phyloP scores from a whole-genome alignment of 2,329 filamentous ascomycete species.

The Neofusicoccum parvum region DNA sequence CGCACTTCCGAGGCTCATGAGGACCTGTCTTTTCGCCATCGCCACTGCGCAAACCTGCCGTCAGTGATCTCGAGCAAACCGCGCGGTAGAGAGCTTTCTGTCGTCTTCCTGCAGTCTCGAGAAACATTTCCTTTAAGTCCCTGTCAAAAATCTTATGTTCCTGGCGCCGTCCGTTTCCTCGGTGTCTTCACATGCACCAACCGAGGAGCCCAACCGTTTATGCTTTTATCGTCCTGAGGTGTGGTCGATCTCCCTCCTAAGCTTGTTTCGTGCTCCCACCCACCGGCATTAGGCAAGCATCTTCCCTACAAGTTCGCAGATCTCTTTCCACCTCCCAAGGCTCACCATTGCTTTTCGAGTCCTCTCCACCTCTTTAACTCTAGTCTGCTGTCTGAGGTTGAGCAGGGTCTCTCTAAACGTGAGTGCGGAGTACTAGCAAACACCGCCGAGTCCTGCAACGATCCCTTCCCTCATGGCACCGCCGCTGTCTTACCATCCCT shows the following conservation, averaged over 20 bases:
- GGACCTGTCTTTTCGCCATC: not conserved
- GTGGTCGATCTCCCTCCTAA: not conserved
- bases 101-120: no score
- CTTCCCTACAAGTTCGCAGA: not conserved
- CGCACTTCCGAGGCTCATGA: not conserved
- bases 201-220: not conserved
- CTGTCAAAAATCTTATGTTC: not conserved
- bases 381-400: not conserved
- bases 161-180: not conserved
- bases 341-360: not conserved
- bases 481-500: not conserved
- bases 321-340: not conserved
- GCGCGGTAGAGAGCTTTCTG: no score
- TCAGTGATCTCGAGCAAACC: no score
- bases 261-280: not conserved
- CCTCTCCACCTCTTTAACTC: slow-evolving; percentile 11
- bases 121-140: not conserved
- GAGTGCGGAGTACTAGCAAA: not conserved
- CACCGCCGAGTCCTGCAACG: not conserved
- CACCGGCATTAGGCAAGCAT: not conserved
- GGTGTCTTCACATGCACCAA: not conserved
- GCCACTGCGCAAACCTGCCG: no score
- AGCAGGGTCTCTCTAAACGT: not conserved
- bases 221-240: not conserved
- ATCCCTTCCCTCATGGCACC: not conserved